These are phyloP conservation scores for Brassica hybrid DNA, from an alignment of 441 rosid genomes.

Conservation along the genomic window DNA sequence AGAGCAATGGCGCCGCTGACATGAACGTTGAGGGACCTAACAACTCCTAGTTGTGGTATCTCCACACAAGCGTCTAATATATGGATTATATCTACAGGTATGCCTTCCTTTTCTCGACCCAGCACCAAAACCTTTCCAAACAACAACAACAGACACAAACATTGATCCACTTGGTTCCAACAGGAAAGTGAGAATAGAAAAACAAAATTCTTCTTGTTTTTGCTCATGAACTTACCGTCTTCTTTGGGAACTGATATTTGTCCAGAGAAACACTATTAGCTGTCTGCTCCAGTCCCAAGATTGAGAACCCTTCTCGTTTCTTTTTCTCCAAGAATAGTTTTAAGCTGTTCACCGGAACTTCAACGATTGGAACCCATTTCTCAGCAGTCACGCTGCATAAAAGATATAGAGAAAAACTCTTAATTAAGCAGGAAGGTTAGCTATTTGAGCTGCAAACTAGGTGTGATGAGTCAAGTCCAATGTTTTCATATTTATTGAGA, in stretches of 20 bases:
- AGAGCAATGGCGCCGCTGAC: slow-evolving; percentile 98
- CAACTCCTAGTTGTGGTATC: slow-evolving; percentile 97
- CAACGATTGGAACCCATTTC: slow-evolving; percentile 94
- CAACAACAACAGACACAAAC: slow-evolving; percentile 16
- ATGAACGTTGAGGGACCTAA: slow-evolving; percentile 93
- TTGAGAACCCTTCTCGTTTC: slow-evolving; percentile 90
- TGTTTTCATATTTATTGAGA: neutral
- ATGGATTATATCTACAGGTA: slow-evolving; percentile 94
- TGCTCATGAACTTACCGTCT: slow-evolving; percentile 59
- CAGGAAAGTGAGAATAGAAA: neutral
- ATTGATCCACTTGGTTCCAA: neutral
- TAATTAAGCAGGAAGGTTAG: neutral
- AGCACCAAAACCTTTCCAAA: slow-evolving; percentile 78
- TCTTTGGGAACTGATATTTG: slow-evolving; percentile 69
- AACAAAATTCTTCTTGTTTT: neutral
- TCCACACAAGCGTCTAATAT: slow-evolving; percentile 88
- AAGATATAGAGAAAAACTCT: slow-evolving; percentile 32
- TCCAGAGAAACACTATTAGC: slow-evolving; percentile 87
- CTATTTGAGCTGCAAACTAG: neutral
- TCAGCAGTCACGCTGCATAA: slow-evolving; percentile 91
- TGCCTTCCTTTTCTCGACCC: slow-evolving; percentile 95
- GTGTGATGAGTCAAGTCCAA: neutral
- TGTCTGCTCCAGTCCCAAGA: slow-evolving; percentile 96
- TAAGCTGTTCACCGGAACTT: slow-evolving; percentile 85
- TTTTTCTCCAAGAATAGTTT: slow-evolving; percentile 80